Evolutionary conservation across 2,329 filamentous ascomycete species (phyloP), one percentile per base, ranked within the genome.

Genomic region (Colletotrichum acutatum): DNA sequence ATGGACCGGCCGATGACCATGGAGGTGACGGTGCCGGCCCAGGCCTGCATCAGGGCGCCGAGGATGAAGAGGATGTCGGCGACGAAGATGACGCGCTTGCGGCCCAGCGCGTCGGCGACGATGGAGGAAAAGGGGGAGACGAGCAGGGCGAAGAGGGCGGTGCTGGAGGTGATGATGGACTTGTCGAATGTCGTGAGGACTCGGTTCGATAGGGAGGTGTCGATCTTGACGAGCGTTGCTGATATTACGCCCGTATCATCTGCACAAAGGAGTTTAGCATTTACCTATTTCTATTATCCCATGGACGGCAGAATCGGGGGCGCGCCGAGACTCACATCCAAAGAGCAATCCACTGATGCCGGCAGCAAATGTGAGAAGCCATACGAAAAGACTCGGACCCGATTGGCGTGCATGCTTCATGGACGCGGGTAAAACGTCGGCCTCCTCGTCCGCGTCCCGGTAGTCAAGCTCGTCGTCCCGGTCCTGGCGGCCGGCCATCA

Each of bases 1-100:
- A 95, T 84, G 34, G 89, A 88, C 5, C 94, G 85, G 0, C 94
- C 94, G 0, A 86, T 76, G 0, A 94, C 89, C 92, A 96, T 95
- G 12, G 80, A 79, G 14, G 82, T 76, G 1, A 96, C 92, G 0
- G 86, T 89, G 2, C 77, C 81, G 71, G 90, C 88, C 58, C 83
- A 77, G 0, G 92, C 90, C 80, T 95, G 94, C 46, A 90, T 78
- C 3, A 92, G 76, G 0, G 94, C 93, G 14, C 94, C 94, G 4
- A 87, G 75, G 4, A 93, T 83, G 80, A 95, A 96, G 14, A 95
- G 88, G 0, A 89, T 75, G 76, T 93, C 91, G 28, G 92, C 91
- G 30, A 89, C 81, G 28, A 93, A 85, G 58, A 94, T 89, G 57
- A 93, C 90, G 71, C 86, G 86, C 74, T 89, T 90, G 28, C 92